Evolutionary conservation across 228 moss, liverwort and hornwort genomes (phyloP), one percentile per base, ranked within the genome.

Genomic region (Sphagnum fallax): DNA sequence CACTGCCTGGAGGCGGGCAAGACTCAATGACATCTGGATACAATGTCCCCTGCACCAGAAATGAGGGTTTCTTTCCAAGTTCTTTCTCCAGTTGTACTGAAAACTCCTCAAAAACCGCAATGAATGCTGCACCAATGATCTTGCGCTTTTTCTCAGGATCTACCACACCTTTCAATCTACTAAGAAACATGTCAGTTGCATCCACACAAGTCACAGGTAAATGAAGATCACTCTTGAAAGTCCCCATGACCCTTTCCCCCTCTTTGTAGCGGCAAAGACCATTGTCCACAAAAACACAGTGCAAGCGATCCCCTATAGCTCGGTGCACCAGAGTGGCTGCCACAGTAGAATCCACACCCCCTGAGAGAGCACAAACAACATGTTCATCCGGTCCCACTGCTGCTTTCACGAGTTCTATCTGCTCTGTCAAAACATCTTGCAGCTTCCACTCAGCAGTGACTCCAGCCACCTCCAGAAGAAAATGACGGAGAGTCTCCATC

Each of bases 1-100:
- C 94, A 70, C 90, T 94, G 52, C 88, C 90, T 15, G 84, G 91
- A 73, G 87, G 91, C 68, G 90, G 88, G 71, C 90, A 89, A 48
- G 91, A 91, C 75, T 91, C 94, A 51, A 91, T 91, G 9, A 94
- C 94, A 84, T 94, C 90, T 3, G 91, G 91, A 60, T 94, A 91
- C 4, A 94, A 72, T 4, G 94, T 95, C 66, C 92, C 92, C 66
- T 92, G 92, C 66, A 92, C 92, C 57, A 95, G 79, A 72, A 78
- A 92, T 6, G 83, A 60, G 5, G 94, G 90, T 74, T 82, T 87
- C 71, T 72, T 83, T 52, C 87, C 88, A 0, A 95, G 74, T 6
- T 83, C 77, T 65, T 80, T 83, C 78, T 90, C 83, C 52, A 95
- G 76, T 63, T 62, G 80, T 49, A 76, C 77, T 52, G 83, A 88